phyloP scores from a whole-genome alignment of 805 yeast species.

The Spathaspora hagerdaliae region DNA sequence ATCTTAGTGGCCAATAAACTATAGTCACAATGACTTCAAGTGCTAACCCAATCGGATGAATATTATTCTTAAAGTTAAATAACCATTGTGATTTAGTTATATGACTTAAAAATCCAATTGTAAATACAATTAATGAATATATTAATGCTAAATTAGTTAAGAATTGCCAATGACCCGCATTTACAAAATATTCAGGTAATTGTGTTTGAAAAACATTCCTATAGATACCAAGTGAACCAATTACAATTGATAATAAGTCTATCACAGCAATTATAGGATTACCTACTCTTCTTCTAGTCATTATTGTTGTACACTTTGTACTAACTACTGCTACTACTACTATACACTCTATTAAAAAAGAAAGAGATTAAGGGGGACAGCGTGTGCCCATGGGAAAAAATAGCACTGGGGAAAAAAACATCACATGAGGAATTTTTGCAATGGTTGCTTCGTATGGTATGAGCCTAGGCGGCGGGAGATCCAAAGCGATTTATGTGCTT shows the following conservation, averaged over 20 bases:
- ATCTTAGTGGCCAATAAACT: conserved; percentile 67
- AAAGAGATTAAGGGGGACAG: too few species aligned
- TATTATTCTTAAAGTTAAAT: conserved; percentile 32
- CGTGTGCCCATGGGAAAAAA: too few species aligned
- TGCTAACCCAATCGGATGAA: conserved; percentile 54
- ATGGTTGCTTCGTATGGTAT: too few species aligned
- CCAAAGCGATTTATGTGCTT: too few species aligned
- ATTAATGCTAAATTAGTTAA: conserved; percentile 62
- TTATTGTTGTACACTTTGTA: neutral
- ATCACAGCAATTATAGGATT: conserved; percentile 22
- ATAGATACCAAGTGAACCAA: conserved; percentile 27
- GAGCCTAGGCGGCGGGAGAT: too few species aligned
- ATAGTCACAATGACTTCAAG: conserved; percentile 58
- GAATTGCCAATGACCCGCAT: conserved; percentile 71
- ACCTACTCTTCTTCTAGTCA: conserved; percentile 22
- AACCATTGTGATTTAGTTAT: conserved; percentile 16
- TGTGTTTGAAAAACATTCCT: conserved; percentile 13
- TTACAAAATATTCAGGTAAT: conserved; percentile 47
- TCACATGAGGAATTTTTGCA: too few species aligned
- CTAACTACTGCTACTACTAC: too few species aligned
- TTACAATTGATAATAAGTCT: conserved; percentile 19
- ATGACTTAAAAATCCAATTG: conserved; percentile 37
- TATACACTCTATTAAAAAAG: too few species aligned
- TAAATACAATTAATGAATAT: conserved; percentile 41
- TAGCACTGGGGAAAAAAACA: too few species aligned